Percentiles rank a stretch among this genome's conserved stretches.
Conservation (phyloP, 768 basidiomycete species). For the Pleurotus giganteus region DNA sequence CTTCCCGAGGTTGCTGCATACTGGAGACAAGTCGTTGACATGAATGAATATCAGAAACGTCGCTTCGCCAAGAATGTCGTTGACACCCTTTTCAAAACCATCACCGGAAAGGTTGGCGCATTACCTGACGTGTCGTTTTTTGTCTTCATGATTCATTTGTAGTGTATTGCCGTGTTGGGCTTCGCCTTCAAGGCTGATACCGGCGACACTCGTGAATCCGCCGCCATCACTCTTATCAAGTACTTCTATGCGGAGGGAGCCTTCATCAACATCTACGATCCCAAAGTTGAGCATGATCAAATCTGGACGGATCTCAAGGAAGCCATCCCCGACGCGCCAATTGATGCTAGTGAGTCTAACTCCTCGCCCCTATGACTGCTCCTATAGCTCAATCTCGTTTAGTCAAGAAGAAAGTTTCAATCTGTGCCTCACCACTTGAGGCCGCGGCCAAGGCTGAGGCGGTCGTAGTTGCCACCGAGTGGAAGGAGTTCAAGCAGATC, state of each 20-base stretch:
- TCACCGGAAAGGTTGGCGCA: slow-evolving; percentile 81
- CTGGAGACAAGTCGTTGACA: slow-evolving; percentile 95
- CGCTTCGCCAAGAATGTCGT: slow-evolving; percentile 96
- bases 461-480: slow-evolving; percentile 94
- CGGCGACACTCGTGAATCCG: slow-evolving; percentile 97
- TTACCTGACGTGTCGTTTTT: slow-evolving; percentile 7
- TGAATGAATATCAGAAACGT: slow-evolving; percentile 98
- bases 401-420: slow-evolving; percentile 90
- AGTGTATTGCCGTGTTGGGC: slow-evolving; percentile 93
- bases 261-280: slow-evolving; percentile 86
- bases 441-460: slow-evolving; percentile 90
- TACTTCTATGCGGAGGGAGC: slow-evolving; percentile 93
- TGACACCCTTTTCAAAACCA: slow-evolving; percentile 97
- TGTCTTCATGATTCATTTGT: slow-evolving; percentile 8
- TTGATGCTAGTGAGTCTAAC: slow-evolving; percentile 62
- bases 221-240: slow-evolving; percentile 90
- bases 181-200: slow-evolving; percentile 99
- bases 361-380: neutral
- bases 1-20: slow-evolving; percentile 96
- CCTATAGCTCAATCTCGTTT: slow-evolving; percentile 5
- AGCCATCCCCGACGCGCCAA: slow-evolving; percentile 59
- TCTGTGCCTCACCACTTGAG: slow-evolving; percentile 74
- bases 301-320: slow-evolving; percentile 83
- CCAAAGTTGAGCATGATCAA: slow-evolving; percentile 80
- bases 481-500: slow-evolving; percentile 94